Percentiles rank a stretch among this genome's conserved stretches.
These are phyloP conservation scores for Hymenoscyphus repandus DNA, from an alignment of 2,329 filamentous ascomycete species.

Conservation along the genomic window DNA sequence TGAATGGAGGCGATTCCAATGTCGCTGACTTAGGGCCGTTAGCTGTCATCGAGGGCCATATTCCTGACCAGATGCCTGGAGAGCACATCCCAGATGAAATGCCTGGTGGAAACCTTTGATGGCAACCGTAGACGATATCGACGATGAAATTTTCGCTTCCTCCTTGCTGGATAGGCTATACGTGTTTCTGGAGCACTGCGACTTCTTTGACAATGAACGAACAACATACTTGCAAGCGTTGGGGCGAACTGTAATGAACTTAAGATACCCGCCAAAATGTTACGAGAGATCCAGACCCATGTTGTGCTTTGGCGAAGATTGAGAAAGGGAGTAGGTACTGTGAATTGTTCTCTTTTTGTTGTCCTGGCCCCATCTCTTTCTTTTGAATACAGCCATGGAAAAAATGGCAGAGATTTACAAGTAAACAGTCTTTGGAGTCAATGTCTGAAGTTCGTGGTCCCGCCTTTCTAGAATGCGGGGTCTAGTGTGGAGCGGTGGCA, in stretches of 20 bases:
- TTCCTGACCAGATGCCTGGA: constrained; percentile 22
- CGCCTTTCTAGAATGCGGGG: not conserved
- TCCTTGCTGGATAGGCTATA: not conserved
- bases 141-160: not conserved
- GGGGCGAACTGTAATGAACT: not conserved
- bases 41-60: constrained; percentile 26
- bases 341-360: not conserved
- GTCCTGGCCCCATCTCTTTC: not conserved
- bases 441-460: no score
- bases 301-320: not conserved
- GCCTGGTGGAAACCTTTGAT: constrained; percentile 19
- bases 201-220: not conserved
- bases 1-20: constrained; percentile 32
- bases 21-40: constrained; percentile 26
- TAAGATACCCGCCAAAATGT: not conserved
- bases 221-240: not conserved
- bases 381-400: no score
- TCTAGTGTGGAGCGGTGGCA: not conserved
- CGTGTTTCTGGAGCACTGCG: not conserved
- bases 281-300: not conserved
- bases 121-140: not conserved
- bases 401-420: no score
- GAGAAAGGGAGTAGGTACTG: not conserved
- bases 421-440: no score
- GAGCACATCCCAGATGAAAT: constrained; percentile 19